phyloP scores from a whole-genome alignment of 2,329 filamentous ascomycete species.

The Pseudogymnoascus sp. region DNA sequence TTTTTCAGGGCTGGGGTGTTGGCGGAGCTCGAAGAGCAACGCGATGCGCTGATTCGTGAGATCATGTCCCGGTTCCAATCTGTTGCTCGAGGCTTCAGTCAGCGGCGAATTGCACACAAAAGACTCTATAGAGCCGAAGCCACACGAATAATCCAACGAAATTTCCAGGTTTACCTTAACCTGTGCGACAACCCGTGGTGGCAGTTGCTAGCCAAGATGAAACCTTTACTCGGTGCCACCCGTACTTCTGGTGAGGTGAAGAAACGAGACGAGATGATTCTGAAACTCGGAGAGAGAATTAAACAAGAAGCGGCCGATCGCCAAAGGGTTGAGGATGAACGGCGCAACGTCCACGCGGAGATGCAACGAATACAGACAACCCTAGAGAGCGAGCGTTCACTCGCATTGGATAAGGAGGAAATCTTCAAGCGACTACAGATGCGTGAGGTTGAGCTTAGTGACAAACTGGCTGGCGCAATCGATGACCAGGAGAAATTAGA shows the following conservation, averaged over 20 bases:
- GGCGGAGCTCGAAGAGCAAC: constrained; percentile 91
- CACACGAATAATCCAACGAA: constrained; percentile 86
- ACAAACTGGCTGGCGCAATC: constrained; percentile 85
- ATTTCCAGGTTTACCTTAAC: constrained; percentile 85
- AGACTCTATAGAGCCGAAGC: constrained; percentile 90
- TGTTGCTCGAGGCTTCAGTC: constrained; percentile 79
- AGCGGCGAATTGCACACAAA: constrained; percentile 84
- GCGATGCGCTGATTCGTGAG: constrained; percentile 83
- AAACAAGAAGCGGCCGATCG: constrained; percentile 64
- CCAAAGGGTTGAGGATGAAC: constrained; percentile 80
- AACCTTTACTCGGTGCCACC: constrained; percentile 84
- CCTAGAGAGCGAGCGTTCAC: constrained; percentile 87
- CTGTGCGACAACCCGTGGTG: constrained; percentile 95
- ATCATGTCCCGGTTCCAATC: constrained; percentile 94
- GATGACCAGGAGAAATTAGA: constrained; percentile 92
- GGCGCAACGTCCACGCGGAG: constrained; percentile 76
- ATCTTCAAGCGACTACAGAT: constrained; percentile 94
- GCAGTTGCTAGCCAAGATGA: constrained; percentile 91
- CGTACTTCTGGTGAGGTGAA: constrained; percentile 89
- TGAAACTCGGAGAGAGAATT: constrained; percentile 77
- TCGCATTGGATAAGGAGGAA: constrained; percentile 95
- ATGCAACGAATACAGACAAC: constrained; percentile 87
- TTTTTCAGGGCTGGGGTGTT: constrained; percentile 96
- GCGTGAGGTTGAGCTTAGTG: constrained; percentile 83
- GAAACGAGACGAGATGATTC: constrained; percentile 88